Conservation (phyloP, 1,139 yeast genomes). For the Sugiyamaella grinbergsii region DNA sequence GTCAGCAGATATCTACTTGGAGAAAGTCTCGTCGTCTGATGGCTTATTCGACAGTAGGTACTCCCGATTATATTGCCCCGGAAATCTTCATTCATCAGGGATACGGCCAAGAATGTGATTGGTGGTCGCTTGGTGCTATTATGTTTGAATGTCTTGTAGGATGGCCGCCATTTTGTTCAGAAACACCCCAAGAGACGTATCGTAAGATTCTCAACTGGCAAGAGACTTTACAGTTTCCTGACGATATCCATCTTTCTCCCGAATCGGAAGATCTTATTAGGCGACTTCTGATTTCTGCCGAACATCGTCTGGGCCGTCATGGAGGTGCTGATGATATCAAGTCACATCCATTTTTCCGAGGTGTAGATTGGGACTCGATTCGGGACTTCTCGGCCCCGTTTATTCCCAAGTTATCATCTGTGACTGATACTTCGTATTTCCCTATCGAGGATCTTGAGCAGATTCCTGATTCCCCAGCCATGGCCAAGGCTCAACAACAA, state of each 20-base stretch:
- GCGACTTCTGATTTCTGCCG: conserved; percentile 78
- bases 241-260: conserved; percentile 88
- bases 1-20: conserved; percentile 99
- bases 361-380: conserved; percentile 95
- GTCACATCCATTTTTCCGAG: conserved; percentile 87
- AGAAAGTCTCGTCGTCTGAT: conserved; percentile 90
- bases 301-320: conserved; percentile 83
- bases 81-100: conserved; percentile 97
- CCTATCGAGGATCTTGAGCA: conserved; percentile 96
- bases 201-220: conserved; percentile 94
- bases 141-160: conserved; percentile 99
- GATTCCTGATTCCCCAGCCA: conserved; percentile 78
- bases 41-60: conserved; percentile 99
- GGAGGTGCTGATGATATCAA: conserved; percentile 95
- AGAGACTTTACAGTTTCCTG: conserved; percentile 90
- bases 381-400: conserved; percentile 95
- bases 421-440: conserved; percentile 96
- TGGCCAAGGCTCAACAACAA: conserved; percentile 29
- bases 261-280: conserved; percentile 93
- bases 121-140: conserved; percentile 99
- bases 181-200: conserved; percentile 98
- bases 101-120: conserved; percentile 98
- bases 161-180: conserved; percentile 99
- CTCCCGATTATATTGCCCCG: conserved; percentile 98
- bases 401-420: conserved; percentile 78